Conservation (phyloP, 1,139 yeast genomes). For the Sugiyamaella paludigena region DNA sequence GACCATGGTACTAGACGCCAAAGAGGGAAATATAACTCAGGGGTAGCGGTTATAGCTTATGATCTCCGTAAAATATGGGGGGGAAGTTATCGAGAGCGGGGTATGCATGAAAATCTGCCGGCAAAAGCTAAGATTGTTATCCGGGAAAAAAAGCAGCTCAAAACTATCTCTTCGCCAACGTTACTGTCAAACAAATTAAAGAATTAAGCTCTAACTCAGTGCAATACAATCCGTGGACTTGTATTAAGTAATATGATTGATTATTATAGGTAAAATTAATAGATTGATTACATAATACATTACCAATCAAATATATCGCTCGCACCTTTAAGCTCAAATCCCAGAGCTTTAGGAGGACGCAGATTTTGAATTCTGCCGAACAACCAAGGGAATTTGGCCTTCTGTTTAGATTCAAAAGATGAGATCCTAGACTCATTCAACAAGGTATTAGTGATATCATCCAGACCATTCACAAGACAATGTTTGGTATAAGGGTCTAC, state of each 20-base stretch:
- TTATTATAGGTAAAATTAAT: too few species aligned
- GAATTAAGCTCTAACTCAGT: too few species aligned
- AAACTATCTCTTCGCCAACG: too few species aligned
- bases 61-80: neutral
- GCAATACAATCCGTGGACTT: too few species aligned
- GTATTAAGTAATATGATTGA: too few species aligned
- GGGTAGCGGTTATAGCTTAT: neutral
- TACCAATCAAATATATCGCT: conserved; percentile 9
- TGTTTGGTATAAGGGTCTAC: conserved; percentile 11
- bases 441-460: conserved; percentile 12
- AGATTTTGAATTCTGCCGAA: conserved; percentile 40
- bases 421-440: conserved; percentile 8
- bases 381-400: conserved; percentile 48
- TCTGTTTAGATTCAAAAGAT: conserved; percentile 12
- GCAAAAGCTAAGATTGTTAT: too few species aligned
- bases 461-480: conserved; percentile 10
- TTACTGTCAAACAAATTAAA: too few species aligned
- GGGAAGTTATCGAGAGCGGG: too few species aligned
- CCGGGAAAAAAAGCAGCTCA: too few species aligned
- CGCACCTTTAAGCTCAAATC: conserved; percentile 8
- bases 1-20: too few species aligned
- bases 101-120: too few species aligned
- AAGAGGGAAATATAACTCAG: too few species aligned
- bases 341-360: conserved; percentile 6
- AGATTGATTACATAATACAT: neutral